Base-by-base conservation (phyloP, 1,284 basidiomycete species). In the Microbotryomycetes sp. region DNA sequence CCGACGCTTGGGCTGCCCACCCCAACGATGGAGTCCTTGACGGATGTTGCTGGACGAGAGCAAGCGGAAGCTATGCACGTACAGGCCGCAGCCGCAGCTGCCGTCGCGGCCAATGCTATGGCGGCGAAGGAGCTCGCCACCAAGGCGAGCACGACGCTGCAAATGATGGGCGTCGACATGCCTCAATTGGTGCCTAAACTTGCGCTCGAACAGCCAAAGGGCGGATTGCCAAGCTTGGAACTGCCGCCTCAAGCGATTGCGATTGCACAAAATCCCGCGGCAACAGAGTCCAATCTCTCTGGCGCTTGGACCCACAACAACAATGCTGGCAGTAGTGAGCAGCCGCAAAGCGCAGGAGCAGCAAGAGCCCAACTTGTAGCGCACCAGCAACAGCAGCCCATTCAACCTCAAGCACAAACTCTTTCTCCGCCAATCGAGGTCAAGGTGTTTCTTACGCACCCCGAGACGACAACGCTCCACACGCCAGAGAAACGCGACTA, bases 81-180 rank as follows among this genome's bases (percentile, higher is more conserved):
- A 21, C 66, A 61, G 45, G 68, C 68, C 1, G 56, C 64, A 1
- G 68, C 68, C 6, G 65, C 62, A 2, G 68, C 68, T 0, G 68
- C 68, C 11, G 56, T 70, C 35, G 65, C 68, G 0, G 68, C 68
- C 7, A 55, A 55, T 55, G 35, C 45, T 7, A 56, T 70, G 61
- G 68, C 68, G 1, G 68, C 68, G 26, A 63, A 68, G 28, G 62
- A 66, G 29, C 59, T 70, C 45, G 66, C 68, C 1, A 47, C 52
- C 5, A 35, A 35, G 5, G 66, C 68, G 1, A 58, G 60, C 3
- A 45, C 63, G 41, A 41, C 48, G 18, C 60, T 70, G 18, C 49
- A 48, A 7, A 48, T 29, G 3, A 56, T 64, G 41, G 66, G 66
- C 1, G 59, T 61, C 29, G 61, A 65, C 21, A 52, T 59, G n/a